phyloP scores from a whole-genome alignment of 257 asterid species.

The Solanum peruvianum region DNA sequence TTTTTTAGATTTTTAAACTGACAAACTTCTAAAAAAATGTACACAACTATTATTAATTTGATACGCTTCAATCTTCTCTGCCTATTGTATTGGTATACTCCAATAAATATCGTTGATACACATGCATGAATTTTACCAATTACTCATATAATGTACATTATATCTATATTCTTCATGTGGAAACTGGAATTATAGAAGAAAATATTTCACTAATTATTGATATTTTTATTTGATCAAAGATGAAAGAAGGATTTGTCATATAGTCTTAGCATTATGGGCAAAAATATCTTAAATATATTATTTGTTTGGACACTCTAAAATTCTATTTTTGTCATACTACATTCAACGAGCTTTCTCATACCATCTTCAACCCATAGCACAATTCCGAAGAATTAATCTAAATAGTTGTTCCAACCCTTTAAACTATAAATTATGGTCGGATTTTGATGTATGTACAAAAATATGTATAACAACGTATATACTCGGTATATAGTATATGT shows the following conservation, averaged over 20 bases:
- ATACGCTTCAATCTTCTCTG: not conserved
- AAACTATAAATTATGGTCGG: not conserved
- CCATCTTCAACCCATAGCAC: not conserved
- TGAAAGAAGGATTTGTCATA: not conserved
- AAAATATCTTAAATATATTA: not conserved
- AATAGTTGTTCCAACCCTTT: not conserved
- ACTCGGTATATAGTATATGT: not conserved
- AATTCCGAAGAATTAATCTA: not conserved
- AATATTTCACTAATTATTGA: not conserved
- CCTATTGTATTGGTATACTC: not conserved
- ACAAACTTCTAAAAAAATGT: too few species aligned
- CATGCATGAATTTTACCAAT: not conserved
- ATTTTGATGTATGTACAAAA: not conserved
- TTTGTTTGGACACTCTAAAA: not conserved
- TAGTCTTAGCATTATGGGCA: not conserved
- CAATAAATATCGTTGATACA: not conserved
- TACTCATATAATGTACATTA: not conserved
- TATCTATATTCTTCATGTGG: not conserved
- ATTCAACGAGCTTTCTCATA: not conserved
- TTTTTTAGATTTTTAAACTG: fast-evolving
- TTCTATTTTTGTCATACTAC: not conserved
- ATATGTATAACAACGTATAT: not conserved
- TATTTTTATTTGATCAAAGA: not conserved
- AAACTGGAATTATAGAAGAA: not conserved
- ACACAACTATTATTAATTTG: not conserved